Base-by-base conservation (phyloP, 768 basidiomycete species). In the Multifurca ochricompacta region DNA sequence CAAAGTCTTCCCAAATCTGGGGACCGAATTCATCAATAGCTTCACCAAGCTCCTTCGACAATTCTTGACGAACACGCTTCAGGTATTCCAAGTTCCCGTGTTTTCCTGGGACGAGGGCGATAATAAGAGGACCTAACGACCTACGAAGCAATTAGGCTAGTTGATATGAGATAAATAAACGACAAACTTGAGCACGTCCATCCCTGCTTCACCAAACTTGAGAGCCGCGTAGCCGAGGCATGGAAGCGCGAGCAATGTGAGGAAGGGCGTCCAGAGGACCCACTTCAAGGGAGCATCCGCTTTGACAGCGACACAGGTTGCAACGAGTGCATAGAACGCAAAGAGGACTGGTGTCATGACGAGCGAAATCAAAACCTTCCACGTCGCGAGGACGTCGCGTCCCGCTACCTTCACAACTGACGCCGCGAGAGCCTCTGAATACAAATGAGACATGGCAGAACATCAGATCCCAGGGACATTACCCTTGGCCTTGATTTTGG, bases 131-230 rank as follows among this genome's bases (percentile, higher is more conserved):
- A 28, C 88, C 81, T 18, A 97, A 75, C 18, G 94, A 96, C 66
- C 92, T 95, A 43, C 19, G 36, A 34, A 53, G 35, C 23, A 44
- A 37, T 48, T 16, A 18, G 58, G 54, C 48, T 37, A 41, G 13
- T 50, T 49, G 13, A 64, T 53, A 39, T 48, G 13, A 30, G 23
- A 18, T 30, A 58, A 6, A 27, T 30, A 34, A 28, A 45, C 4
- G 18, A 72, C 87, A 62, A 61, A 94, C 93, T 96, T 96, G 52
- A 93, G 76, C 21, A 98, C 92, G 63, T 98, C 94, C 81, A 95
- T 85, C 34, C 94, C 95, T 36, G 94, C 95, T 68, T 98, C 94
- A 36, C 94, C 94, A 62, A 97, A 96, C 68, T 96, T 96, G 46
- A 98, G 78, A 6, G 94, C 89, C 6, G 91, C 90, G 64, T 85